A percentile compares a stretch with the other conserved stretches of the same genome.
phyloP scores from a whole-genome alignment of 208 protist species.

The Naegleria fowleri region DNA sequence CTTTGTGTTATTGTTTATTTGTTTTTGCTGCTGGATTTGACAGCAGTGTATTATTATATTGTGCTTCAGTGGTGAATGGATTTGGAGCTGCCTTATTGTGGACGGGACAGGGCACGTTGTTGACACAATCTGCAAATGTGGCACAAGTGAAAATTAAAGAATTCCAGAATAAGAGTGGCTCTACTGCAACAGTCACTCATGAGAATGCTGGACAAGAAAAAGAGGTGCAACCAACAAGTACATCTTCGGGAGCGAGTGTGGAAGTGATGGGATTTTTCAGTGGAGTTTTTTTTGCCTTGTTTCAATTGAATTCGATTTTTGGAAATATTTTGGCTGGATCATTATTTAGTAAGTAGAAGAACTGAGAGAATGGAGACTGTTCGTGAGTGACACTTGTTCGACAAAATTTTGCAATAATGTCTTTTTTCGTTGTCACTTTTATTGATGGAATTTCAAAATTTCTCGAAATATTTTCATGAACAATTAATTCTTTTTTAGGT shows the following conservation, averaged over 20 bases:
- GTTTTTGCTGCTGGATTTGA: conserved; percentile 6
- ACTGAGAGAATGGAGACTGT: too few species aligned
- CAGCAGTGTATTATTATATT: background rate
- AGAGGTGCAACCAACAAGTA: too few species aligned
- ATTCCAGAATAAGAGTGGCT: background rate
- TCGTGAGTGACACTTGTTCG: too few species aligned
- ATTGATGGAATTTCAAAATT: too few species aligned
- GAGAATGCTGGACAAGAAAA: too few species aligned
- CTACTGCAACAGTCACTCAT: too few species aligned
- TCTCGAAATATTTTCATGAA: too few species aligned
- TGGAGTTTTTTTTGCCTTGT: conserved; percentile 21
- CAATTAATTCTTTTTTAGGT: too few species aligned
- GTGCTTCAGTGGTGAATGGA: background rate
- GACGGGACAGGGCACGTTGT: background rate
- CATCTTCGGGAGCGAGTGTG: background rate
- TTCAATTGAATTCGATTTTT: background rate
- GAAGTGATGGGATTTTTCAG: background rate
- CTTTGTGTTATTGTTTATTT: conserved; percentile 1
- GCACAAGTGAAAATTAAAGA: background rate
- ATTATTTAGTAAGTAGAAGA: background rate
- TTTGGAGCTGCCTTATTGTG: conserved; percentile 19
- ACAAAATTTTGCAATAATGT: too few species aligned
- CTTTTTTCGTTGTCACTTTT: too few species aligned
- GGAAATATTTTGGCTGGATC: background rate
- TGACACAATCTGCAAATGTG: background rate